Percentiles rank a stretch among this genome's conserved stretches.
phyloP scores from a whole-genome alignment of 345 rosid genomes.

The Stellera chamaejasme region DNA sequence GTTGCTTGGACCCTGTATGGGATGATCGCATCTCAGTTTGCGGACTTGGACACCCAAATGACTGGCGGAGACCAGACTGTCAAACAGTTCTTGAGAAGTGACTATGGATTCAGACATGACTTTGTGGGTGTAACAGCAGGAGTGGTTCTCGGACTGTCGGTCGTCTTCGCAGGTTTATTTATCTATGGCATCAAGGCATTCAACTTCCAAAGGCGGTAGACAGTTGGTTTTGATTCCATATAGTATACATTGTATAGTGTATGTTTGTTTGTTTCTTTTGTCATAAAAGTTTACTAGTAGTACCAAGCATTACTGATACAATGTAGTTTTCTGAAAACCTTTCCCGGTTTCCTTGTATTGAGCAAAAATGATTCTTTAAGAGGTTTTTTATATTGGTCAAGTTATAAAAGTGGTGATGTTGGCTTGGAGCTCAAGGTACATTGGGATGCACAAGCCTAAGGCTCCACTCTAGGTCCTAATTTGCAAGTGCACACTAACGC shows the following conservation, averaged over 20 bases:
- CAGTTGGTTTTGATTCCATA: background rate
- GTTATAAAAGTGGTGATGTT: no score
- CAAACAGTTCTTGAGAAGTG: slow-evolving; percentile 9
- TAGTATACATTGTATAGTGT: background rate
- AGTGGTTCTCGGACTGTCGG: slow-evolving; percentile 8
- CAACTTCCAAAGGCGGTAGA: slow-evolving; percentile 20
- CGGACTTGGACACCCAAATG: slow-evolving; percentile 17
- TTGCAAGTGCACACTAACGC: no score
- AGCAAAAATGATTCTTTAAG: no score
- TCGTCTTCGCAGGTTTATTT: slow-evolving; percentile 13
- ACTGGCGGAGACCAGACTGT: slow-evolving; percentile 6
- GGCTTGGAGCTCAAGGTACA: no score
- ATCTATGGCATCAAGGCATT: slow-evolving; percentile 9
- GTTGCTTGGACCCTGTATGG: slow-evolving; percentile 45
- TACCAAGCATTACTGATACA: no score
- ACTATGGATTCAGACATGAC: slow-evolving; percentile 15
- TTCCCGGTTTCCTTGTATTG: no score
- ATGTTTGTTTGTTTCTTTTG: no score
- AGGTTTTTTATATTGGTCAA: no score
- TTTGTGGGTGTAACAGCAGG: slow-evolving; percentile 13
- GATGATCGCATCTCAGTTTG: slow-evolving; percentile 31
- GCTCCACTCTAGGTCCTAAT: no score
- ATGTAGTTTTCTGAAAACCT: no score
- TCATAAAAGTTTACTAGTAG: no score
- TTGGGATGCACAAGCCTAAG: no score